A percentile compares a stretch with the other conserved stretches of the same genome.
These are phyloP conservation scores for Fagopyrum homotropicum DNA, from an alignment of 148 eudicot genomes.

Conservation along the genomic window DNA sequence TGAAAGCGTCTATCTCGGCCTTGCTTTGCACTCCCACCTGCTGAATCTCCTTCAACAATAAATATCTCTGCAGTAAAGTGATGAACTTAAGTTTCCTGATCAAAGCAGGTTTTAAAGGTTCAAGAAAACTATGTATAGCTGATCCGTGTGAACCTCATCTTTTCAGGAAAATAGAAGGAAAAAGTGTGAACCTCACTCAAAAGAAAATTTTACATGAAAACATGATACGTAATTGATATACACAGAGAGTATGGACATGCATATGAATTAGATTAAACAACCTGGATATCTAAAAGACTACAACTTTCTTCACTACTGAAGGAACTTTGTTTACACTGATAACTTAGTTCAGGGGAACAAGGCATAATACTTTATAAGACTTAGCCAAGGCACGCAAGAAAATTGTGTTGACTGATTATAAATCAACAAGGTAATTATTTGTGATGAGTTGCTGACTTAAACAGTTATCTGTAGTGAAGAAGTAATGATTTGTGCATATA, in stretches of 20 bases:
- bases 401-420: no score
- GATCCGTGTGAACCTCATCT: not conserved
- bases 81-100: constrained; percentile 5
- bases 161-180: not conserved
- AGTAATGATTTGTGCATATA: no score
- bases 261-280: not conserved
- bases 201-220: not conserved
- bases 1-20: constrained; percentile 97
- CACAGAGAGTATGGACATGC: not conserved
- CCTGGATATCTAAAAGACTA: not conserved
- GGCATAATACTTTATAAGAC: no score
- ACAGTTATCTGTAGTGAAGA: no score
- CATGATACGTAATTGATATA: not conserved
- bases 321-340: not conserved
- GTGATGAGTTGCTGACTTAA: no score
- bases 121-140: not conserved
- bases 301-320: not conserved
- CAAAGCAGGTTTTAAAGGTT: not conserved
- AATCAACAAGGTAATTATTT: no score
- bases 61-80: constrained; percentile 65
- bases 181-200: not conserved
- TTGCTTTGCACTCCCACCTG: constrained; percentile 99
- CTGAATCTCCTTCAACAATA: constrained; percentile 99
- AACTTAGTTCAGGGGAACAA: not conserved
- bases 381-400: not conserved